These are phyloP conservation scores for Talaromyces liani DNA, from an alignment of 495 filamentous ascomycete genomes.

Conservation along the genomic window DNA sequence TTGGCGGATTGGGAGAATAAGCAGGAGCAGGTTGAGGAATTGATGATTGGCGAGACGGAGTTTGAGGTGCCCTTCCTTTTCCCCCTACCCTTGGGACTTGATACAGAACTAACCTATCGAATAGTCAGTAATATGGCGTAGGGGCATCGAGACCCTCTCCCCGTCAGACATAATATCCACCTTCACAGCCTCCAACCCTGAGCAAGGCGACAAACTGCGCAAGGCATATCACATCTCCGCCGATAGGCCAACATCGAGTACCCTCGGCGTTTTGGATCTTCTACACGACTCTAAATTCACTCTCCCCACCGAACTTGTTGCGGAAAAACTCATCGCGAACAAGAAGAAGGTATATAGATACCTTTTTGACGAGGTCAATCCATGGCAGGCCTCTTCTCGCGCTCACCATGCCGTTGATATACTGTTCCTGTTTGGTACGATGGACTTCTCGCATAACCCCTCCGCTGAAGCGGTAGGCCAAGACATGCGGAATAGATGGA, in stretches of 20 bases:
- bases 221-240: constrained; percentile 29
- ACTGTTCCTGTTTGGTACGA: constrained; percentile 30
- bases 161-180: constrained; percentile 22
- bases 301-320: constrained; percentile 26
- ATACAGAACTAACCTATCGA: background rate
- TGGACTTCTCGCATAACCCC: constrained; percentile 26
- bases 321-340: constrained; percentile 21
- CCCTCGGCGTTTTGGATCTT: constrained; percentile 29
- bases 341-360: constrained; percentile 31
- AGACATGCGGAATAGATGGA: constrained; percentile 30
- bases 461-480: constrained; percentile 22
- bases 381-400: constrained; percentile 35
- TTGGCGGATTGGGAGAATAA: constrained; percentile 24
- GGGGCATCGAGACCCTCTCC: constrained; percentile 24
- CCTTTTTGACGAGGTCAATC: constrained; percentile 34
- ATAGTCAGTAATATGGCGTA: constrained; percentile 36
- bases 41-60: constrained; percentile 35
- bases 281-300: constrained; percentile 29
- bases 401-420: constrained; percentile 40
- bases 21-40: constrained; percentile 27
- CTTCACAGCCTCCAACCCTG: constrained; percentile 22
- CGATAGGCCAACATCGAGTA: constrained; percentile 30
- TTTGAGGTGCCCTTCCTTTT: constrained; percentile 21
- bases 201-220: constrained; percentile 26
- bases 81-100: background rate